Evolutionary conservation across 129 eudicot species (phyloP).

Genomic region (Smallanthus sonchifolius): DNA sequence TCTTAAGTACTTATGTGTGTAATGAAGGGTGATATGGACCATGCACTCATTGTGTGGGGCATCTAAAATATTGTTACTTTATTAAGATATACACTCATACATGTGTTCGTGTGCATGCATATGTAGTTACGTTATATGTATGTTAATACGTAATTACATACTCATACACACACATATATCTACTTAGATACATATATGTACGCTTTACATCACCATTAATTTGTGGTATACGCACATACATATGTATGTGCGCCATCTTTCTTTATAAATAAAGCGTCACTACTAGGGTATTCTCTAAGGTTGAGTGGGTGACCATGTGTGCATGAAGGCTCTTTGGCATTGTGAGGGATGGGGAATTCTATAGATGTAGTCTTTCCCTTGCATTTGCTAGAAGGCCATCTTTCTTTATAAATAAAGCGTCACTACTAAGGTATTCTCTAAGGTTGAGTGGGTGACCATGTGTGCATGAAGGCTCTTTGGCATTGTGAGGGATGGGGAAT

Average conservation of each 20-base stretch:
- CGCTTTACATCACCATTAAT: not conserved
- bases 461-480: not conserved
- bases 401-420: not conserved
- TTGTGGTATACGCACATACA: not conserved
- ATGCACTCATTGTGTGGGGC: not conserved
- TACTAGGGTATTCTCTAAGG: not conserved
- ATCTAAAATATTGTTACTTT: not conserved
- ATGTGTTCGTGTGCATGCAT: not conserved
- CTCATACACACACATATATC: not conserved
- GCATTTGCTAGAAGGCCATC: not conserved
- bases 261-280: not conserved
- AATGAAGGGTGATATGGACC: not conserved
- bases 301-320: not conserved
- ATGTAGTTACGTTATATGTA: not conserved
- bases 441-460: not conserved
- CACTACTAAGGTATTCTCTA: not conserved
- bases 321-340: not conserved
- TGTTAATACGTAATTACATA: not conserved
- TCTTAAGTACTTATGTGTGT: not conserved
- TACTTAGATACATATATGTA: not conserved
- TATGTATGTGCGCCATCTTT: not conserved
- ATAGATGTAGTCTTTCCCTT: not conserved
- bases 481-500: not conserved
- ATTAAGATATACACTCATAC: constrained; percentile 3
- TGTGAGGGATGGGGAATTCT: not conserved